Evolutionary conservation across 768 basidiomycete genomes (phyloP).

Genomic region (Phylloporus arenicola): DNA sequence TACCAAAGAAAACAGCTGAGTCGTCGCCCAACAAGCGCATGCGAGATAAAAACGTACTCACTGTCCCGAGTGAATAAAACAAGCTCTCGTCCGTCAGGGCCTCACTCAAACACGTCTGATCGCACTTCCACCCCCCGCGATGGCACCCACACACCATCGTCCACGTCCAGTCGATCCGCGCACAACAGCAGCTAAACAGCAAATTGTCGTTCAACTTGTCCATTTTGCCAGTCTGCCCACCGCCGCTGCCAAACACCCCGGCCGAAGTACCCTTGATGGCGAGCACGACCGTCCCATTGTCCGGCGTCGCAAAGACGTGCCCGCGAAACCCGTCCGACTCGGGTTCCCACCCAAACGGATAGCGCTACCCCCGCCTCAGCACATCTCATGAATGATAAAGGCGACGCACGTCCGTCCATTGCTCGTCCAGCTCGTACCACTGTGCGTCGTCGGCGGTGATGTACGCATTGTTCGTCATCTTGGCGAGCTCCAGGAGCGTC

Average conservation of each 20-base stretch:
- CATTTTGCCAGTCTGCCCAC: constrained; percentile 78
- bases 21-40: neutral
- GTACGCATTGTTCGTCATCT: constrained; percentile 96
- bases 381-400: too few relatives aligned
- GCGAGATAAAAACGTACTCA: constrained; percentile 35
- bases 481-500: constrained; percentile 77
- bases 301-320: constrained; percentile 79
- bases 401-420: constrained; percentile 55
- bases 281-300: constrained; percentile 80
- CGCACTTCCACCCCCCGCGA: constrained; percentile 73
- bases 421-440: constrained; percentile 73
- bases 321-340: constrained; percentile 86
- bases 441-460: constrained; percentile 48
- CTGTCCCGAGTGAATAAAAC: constrained; percentile 88
- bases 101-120: constrained; percentile 69
- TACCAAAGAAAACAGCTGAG: constrained; percentile 25
- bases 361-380: constrained; percentile 16
- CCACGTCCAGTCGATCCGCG: constrained; percentile 89
- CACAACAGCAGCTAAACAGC: constrained; percentile 93
- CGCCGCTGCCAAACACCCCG: constrained; percentile 58
- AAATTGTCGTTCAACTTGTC: constrained; percentile 94
- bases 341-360: constrained; percentile 90
- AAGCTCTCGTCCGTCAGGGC: constrained; percentile 73
- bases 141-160: constrained; percentile 90
- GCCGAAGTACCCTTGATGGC: constrained; percentile 95